Percentiles rank a stretch among this genome's conserved stretches.
Conservation (phyloP, 768 basidiomycete genomes). For the Psilocybe cyanescens region DNA sequence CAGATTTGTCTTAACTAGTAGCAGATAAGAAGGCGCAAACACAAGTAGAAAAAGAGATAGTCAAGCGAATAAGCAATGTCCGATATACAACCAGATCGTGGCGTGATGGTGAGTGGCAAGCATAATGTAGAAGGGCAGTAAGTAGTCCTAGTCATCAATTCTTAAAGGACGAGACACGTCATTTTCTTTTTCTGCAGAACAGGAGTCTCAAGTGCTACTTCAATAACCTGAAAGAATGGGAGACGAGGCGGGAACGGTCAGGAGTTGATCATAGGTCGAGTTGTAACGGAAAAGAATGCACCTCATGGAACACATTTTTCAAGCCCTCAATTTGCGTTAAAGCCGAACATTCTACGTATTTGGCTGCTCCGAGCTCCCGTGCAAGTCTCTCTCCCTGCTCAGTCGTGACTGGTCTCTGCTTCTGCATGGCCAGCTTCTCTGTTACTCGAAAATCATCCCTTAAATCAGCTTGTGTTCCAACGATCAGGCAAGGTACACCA, state of each 20-base stretch:
- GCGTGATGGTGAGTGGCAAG: conserved; percentile 36
- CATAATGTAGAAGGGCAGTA: conserved; percentile 27
- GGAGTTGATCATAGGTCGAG: conserved; percentile 3
- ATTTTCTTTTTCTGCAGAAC: conserved; percentile 70
- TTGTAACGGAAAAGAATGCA: conserved; percentile 42
- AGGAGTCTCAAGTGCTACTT: conserved; percentile 97
- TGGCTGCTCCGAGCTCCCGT: conserved; percentile 95
- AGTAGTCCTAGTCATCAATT: conserved; percentile 33
- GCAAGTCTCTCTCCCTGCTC: conserved; percentile 95
- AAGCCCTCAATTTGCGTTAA: conserved; percentile 94
- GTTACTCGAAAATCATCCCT: conserved; percentile 91
- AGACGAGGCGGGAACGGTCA: background rate
- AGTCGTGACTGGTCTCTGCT: conserved; percentile 87
- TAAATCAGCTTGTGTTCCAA: conserved; percentile 97
- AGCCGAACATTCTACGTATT: conserved; percentile 99
- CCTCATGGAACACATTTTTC: conserved; percentile 99
- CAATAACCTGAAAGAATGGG: conserved; percentile 57
- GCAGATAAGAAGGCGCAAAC: conserved; percentile 31
- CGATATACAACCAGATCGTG: conserved; percentile 52
- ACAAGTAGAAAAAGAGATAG: conserved; percentile 29
- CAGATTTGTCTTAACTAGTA: conserved; percentile 43
- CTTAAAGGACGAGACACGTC: conserved; percentile 87
- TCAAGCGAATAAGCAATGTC: conserved; percentile 33
- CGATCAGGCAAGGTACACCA: conserved; percentile 98
- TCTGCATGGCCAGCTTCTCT: conserved; percentile 95